Percentiles rank a stretch among this genome's conserved stretches.
Evolutionary conservation across 768 basidiomycete species (phyloP).

Genomic region (Leccinum subgranulosum): DNA sequence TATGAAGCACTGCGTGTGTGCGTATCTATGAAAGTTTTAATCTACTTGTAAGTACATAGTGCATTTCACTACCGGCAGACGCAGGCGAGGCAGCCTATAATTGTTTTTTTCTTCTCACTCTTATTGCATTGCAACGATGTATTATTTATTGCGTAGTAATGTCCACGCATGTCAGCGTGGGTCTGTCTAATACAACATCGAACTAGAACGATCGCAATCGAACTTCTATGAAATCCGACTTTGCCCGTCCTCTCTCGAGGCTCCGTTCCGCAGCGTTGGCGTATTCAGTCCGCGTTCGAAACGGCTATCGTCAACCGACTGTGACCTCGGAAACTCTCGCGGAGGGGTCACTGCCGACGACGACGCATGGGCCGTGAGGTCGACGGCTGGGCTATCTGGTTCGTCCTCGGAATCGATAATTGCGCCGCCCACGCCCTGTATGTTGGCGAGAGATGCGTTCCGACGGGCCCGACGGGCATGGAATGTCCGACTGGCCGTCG

Average conservation of each 20-base stretch:
- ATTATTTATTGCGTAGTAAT: neutral
- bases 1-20: conserved; percentile 36
- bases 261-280: conserved; percentile 55
- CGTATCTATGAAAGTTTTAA: conserved; percentile 1
- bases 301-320: conserved; percentile 44
- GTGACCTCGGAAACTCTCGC: conserved; percentile 21
- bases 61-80: neutral
- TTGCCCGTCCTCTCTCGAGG: conserved; percentile 27
- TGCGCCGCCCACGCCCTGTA: conserved; percentile 19
- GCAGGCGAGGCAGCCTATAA: neutral
- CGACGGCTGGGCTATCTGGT: conserved; percentile 42
- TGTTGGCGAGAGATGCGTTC: conserved; percentile 28
- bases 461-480: conserved; percentile 72
- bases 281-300: conserved; percentile 62
- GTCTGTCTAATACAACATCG: conserved; percentile 1
- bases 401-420: conserved; percentile 38
- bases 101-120: neutral
- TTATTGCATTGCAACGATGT: neutral
- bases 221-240: neutral
- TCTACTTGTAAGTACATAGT: neutral
- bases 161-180: neutral
- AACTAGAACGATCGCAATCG: neutral
- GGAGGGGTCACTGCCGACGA: conserved; percentile 2
- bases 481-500: conserved; percentile 83
- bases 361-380: conserved; percentile 33